Percentiles rank a stretch among this genome's conserved stretches.
Evolutionary conservation across 1,284 basidiomycete genomes (phyloP).

Genomic region (Marasmius tenuissimus): DNA sequence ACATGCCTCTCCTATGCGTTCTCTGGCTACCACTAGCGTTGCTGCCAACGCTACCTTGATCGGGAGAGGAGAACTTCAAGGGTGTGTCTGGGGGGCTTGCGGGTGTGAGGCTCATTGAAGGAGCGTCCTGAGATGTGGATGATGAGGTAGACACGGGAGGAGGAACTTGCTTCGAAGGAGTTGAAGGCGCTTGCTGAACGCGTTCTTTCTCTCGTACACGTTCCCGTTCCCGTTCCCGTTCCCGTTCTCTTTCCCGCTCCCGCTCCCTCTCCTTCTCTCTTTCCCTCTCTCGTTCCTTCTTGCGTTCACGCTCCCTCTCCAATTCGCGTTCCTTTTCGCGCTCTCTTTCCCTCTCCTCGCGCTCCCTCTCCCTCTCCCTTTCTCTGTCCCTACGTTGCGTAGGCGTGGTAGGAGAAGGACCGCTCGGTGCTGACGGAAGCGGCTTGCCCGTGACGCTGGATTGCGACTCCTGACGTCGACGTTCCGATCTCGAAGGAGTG

Average conservation of each 20-base stretch:
- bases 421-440: constrained; percentile 32
- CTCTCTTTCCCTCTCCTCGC: constrained; percentile 16
- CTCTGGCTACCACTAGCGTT: neutral
- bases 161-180: constrained; percentile 1
- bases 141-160: neutral
- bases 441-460: constrained; percentile 31
- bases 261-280: constrained; percentile 11
- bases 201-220: no score
- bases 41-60: constrained; percentile 6
- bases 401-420: constrained; percentile 15
- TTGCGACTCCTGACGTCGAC: constrained; percentile 31
- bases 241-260: constrained; percentile 10
- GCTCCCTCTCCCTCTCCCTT: constrained; percentile 15
- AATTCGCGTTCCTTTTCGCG: neutral
- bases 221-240: no score
- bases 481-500: constrained; percentile 17
- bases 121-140: neutral
- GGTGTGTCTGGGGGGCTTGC: constrained; percentile 17
- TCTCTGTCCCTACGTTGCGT: constrained; percentile 15
- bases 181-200: neutral
- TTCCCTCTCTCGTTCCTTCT: neutral
- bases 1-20: constrained; percentile 4
- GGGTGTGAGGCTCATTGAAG: constrained; percentile 8
- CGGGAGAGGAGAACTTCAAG: constrained; percentile 2
- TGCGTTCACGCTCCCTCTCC: neutral